phyloP scores from a whole-genome alignment of 2,329 filamentous ascomycete species.

The Beauveria sp. region DNA sequence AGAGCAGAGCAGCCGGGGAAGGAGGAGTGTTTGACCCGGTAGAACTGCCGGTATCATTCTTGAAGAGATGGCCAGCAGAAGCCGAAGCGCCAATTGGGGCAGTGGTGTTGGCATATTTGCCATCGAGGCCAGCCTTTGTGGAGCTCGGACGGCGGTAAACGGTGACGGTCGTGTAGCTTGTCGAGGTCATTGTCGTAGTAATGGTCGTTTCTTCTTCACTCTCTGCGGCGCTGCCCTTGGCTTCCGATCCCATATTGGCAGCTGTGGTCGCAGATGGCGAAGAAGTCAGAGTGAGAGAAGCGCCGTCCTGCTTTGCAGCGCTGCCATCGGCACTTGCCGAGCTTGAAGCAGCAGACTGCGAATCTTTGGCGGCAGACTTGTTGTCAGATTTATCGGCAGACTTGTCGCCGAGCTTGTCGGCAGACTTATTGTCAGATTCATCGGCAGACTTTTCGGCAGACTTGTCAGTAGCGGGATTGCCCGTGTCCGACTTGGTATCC shows the following conservation, averaged over 20 bases:
- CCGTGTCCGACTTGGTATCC: background rate
- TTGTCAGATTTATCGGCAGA: background rate
- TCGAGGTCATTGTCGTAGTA: slow-evolving; percentile 8
- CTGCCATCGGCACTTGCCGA: background rate
- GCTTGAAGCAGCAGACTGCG: background rate
- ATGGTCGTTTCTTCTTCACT: background rate
- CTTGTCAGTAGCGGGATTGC: background rate
- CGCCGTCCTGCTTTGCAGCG: background rate
- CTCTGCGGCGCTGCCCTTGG: background rate
- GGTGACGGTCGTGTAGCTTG: background rate
- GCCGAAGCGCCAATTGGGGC: background rate
- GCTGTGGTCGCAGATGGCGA: background rate
- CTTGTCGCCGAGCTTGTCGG: background rate
- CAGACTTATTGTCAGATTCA: background rate
- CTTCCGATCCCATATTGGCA: background rate
- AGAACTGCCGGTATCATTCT: background rate
- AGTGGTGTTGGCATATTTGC: slow-evolving; percentile 1
- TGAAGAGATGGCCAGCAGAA: background rate
- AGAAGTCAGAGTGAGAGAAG: background rate
- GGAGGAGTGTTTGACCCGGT: background rate
- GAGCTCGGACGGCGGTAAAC: background rate
- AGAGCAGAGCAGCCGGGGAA: background rate
- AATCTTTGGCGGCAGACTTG: background rate
- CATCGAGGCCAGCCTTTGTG: background rate
- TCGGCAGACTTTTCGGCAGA: too few species aligned